Percentiles rank a stretch among this genome's conserved stretches.
Evolutionary conservation across 495 filamentous ascomycete genomes (phyloP).

Genomic region (Talaromyces thailandensis): DNA sequence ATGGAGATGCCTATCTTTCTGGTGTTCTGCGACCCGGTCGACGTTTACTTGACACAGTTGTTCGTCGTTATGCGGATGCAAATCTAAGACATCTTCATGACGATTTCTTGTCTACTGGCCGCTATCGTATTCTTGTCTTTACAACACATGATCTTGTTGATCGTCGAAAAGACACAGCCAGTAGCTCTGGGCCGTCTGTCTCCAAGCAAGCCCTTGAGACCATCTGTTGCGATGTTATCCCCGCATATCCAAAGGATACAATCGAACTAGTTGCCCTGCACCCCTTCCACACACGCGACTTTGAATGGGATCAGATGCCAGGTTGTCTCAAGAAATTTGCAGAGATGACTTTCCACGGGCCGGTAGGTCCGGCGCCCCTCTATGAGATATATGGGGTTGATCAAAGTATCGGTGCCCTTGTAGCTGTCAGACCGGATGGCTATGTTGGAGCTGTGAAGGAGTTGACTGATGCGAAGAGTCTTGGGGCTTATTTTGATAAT

Average conservation of each 20-base stretch:
- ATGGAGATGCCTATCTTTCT: slow-evolving; percentile 34
- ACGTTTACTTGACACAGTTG: slow-evolving; percentile 13
- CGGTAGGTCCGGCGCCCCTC: slow-evolving; percentile 37
- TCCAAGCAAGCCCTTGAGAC: neutral
- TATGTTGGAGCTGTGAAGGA: slow-evolving; percentile 43
- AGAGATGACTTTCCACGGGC: slow-evolving; percentile 59
- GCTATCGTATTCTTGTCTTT: slow-evolving; percentile 61
- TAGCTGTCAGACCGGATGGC: slow-evolving; percentile 58
- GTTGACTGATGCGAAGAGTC: neutral
- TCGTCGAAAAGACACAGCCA: neutral
- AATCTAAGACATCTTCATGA: slow-evolving; percentile 65
- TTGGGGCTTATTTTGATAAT: neutral
- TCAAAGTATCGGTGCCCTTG: slow-evolving; percentile 25
- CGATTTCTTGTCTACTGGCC: slow-evolving; percentile 60
- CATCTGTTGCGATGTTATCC: neutral
- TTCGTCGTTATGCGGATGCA: slow-evolving; percentile 51
- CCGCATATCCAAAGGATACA: slow-evolving; percentile 29
- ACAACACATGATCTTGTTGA: neutral
- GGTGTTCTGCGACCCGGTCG: slow-evolving; percentile 28
- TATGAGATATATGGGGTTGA: neutral
- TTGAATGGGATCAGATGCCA: neutral
- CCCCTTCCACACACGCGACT: slow-evolving; percentile 9
- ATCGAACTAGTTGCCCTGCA: slow-evolving; percentile 49
- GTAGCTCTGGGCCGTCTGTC: neutral
- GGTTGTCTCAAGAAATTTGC: slow-evolving; percentile 33